Conservation (phyloP, 257 asterid genomes). For the Leptodermis oblonga region DNA sequence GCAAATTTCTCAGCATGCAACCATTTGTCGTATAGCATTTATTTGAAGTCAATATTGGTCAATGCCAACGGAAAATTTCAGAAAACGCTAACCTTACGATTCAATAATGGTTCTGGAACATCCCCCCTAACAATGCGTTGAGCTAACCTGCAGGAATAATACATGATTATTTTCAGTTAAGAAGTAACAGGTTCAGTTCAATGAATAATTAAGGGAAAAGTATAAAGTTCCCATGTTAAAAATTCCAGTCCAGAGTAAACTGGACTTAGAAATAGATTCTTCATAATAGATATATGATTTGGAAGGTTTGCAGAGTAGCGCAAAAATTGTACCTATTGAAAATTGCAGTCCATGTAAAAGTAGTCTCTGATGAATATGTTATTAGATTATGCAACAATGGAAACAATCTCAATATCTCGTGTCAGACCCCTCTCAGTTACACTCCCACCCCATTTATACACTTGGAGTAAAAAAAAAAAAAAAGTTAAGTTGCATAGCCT, state of each 20-base stretch:
- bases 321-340: not conserved
- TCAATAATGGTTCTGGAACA: conserved; percentile 88
- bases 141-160: conserved; percentile 60
- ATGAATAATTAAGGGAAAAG: not conserved
- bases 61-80: not conserved
- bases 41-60: not conserved
- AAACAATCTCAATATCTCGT: not conserved
- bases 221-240: not conserved
- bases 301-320: not conserved
- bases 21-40: not conserved
- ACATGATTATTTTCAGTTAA: not conserved
- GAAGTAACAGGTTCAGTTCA: not conserved
- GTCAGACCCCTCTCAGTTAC: too few relatives aligned
- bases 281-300: not conserved
- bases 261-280: not conserved
- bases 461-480: too few relatives aligned
- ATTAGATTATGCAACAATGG: not conserved
- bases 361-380: not conserved
- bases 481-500: not conserved
- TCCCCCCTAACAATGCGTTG: conserved; percentile 92
- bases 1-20: not conserved
- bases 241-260: not conserved
- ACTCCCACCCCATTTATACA: too few relatives aligned
- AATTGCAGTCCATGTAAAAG: not conserved
- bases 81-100: conserved; percentile 65